These are phyloP conservation scores for Cyberlindnera mycetangii DNA, from an alignment of 805 yeast genomes.

Conservation along the genomic window DNA sequence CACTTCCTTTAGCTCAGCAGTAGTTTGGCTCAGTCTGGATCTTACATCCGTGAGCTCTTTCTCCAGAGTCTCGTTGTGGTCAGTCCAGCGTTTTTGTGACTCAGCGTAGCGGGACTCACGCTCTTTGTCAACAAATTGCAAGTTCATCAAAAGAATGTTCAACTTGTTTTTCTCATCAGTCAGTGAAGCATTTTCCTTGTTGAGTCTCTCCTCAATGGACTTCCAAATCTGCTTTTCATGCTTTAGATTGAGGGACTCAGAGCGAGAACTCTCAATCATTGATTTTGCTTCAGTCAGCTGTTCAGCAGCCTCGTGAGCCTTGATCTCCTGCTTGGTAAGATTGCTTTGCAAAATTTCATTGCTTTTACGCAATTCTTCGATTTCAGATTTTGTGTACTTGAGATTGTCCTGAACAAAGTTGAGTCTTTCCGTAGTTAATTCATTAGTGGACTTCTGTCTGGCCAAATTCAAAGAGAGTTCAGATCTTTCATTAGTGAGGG, in stretches of 20 bases:
- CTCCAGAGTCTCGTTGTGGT: conserved; percentile 49
- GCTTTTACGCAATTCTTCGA: conserved; percentile 40
- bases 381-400: conserved; percentile 42
- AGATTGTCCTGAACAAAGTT: conserved; percentile 39
- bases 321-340: conserved; percentile 45
- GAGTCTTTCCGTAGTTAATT: conserved; percentile 51
- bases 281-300: conserved; percentile 55
- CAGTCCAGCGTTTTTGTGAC: conserved; percentile 45
- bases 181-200: conserved; percentile 49
- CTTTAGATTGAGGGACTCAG: conserved; percentile 44
- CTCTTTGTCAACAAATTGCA: conserved; percentile 62
- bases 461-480: conserved; percentile 49
- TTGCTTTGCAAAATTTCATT: conserved; percentile 39
- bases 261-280: conserved; percentile 39
- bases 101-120: conserved; percentile 52
- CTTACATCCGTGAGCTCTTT: conserved; percentile 42
- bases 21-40: conserved; percentile 43
- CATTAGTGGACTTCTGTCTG: conserved; percentile 50
- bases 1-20: conserved; percentile 49
- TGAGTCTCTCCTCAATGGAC: conserved; percentile 46
- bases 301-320: conserved; percentile 45
- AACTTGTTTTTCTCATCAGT: conserved; percentile 57
- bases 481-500: conserved; percentile 40
- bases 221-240: conserved; percentile 55
- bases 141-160: conserved; percentile 51